phyloP scores from a whole-genome alignment of 345 rosid genomes.

The Camelina laxa region DNA sequence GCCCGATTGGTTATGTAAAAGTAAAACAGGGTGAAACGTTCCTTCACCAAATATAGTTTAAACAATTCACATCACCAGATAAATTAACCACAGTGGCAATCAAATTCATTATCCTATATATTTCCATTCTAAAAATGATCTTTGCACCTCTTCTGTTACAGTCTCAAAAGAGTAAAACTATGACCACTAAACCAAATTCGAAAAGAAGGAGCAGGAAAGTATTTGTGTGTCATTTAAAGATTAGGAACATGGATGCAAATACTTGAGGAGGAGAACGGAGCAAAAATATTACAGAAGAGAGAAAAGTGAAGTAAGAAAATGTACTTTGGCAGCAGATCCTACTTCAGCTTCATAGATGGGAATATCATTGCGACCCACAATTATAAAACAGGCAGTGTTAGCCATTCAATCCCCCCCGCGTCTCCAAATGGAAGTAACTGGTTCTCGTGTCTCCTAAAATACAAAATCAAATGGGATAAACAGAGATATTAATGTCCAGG shows the following conservation, averaged over 20 bases:
- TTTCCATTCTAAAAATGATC: neutral
- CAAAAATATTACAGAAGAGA: neutral
- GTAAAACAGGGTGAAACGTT: conserved; percentile 9
- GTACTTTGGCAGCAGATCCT: conserved; percentile 88
- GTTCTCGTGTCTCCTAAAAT: neutral
- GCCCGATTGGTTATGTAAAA: neutral
- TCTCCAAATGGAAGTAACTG: neutral
- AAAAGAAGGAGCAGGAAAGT: neutral
- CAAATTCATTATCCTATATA: neutral
- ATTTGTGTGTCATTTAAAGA: neutral
- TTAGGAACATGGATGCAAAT: neutral
- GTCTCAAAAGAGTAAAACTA: conserved; percentile 5
- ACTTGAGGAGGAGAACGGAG: neutral
- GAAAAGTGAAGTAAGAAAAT: conserved; percentile 5
- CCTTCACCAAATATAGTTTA: neutral
- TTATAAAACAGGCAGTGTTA: conserved; percentile 84
- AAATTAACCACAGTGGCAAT: conserved; percentile 6
- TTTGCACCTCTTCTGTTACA: neutral
- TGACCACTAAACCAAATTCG: neutral
- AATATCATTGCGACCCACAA: conserved; percentile 87
- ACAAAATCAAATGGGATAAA: neutral
- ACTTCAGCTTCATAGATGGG: conserved; percentile 98
- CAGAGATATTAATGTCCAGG: too few species aligned
- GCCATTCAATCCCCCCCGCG: conserved; percentile 54
- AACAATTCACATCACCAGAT: conserved; percentile 5